A percentile compares a stretch with the other conserved stretches of the same genome.
These are phyloP conservation scores for Pilobolus umbonatus DNA, from an alignment of 192 early-diverging fungal species.

Conservation along the genomic window DNA sequence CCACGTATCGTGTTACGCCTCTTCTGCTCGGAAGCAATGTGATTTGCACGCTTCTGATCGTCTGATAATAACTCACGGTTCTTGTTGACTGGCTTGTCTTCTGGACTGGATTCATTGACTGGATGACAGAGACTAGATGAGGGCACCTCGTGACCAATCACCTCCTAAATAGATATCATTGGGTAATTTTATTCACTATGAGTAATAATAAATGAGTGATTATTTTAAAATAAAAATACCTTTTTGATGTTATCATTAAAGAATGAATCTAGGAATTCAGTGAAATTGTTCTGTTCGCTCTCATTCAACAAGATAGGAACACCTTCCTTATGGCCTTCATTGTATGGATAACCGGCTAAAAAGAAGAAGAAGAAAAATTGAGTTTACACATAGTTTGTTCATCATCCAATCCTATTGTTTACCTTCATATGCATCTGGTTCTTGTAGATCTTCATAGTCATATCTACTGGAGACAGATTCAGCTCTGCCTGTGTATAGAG, in stretches of 20 bases:
- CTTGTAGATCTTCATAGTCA: conserved; percentile 10
- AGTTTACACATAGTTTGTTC: no score
- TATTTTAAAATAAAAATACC: no score
- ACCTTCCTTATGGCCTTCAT: conserved; percentile 1
- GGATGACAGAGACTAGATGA: conserved; percentile 24
- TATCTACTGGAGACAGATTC: conserved; percentile 5
- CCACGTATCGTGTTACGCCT: conserved; percentile 66
- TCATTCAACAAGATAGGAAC: conserved; percentile 16
- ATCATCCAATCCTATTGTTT: neutral
- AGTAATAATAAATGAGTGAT: neutral
- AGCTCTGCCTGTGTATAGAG: conserved; percentile 18
- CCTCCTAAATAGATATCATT: neutral
- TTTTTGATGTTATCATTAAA: conserved; percentile 37
- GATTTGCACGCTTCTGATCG: conserved; percentile 68
- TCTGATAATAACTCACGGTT: conserved; percentile 61
- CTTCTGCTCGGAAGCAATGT: conserved; percentile 73
- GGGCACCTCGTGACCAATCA: conserved; percentile 32
- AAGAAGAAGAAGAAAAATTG: neutral
- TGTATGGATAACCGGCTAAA: neutral
- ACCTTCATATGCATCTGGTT: conserved; percentile 27
- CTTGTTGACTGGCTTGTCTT: neutral
- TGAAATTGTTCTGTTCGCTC: conserved; percentile 36
- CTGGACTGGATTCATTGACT: conserved; percentile 30
- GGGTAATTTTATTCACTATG: no score
- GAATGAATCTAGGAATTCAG: conserved; percentile 42